Percentiles rank a stretch among this genome's conserved stretches.
These are phyloP conservation scores for Chrysochromulina parva DNA, from an alignment of 78 protist species.

Conservation along the genomic window DNA sequence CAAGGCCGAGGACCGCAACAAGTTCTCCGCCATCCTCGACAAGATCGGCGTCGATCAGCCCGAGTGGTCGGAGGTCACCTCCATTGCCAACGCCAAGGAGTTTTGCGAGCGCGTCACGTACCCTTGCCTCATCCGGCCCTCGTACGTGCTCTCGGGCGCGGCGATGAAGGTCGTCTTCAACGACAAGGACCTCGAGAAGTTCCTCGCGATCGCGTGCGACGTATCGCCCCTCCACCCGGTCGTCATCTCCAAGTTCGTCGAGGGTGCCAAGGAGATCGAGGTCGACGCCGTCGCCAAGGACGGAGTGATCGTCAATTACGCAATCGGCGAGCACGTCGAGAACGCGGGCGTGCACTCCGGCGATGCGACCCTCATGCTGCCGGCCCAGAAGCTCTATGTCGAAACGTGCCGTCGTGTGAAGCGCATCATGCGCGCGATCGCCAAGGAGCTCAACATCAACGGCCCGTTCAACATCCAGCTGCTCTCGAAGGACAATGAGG, in stretches of 20 bases:
- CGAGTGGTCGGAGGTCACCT: not conserved
- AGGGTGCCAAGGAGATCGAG: constrained; percentile 94
- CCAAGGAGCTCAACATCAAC: constrained; percentile 77
- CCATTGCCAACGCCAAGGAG: not conserved
- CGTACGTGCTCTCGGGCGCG: constrained; percentile 83
- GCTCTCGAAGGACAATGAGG: constrained; percentile 81
- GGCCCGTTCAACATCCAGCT: constrained; percentile 98
- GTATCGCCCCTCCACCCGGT: constrained; percentile 85
- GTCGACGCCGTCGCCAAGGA: constrained; percentile 64
- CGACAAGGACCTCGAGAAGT: constrained; percentile 72
- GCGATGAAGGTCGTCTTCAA: constrained; percentile 43
- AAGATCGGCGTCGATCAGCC: constrained; percentile 19
- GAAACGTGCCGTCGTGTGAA: constrained; percentile 43
- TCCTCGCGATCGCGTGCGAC: constrained; percentile 54
- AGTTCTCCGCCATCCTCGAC: constrained; percentile 33
- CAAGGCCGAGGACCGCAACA: constrained; percentile 93
- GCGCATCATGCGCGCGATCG: constrained; percentile 69
- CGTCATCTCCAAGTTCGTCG: constrained; percentile 90
- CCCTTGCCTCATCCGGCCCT: constrained; percentile 95
- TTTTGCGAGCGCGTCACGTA: constrained; percentile 83
- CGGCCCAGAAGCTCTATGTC: constrained; percentile 63
- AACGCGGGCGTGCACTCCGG: constrained; percentile 98
- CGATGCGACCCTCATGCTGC: constrained; percentile 95
- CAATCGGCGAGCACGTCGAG: constrained; percentile 96
- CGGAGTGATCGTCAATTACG: constrained; percentile 64